Evolutionary conservation across 768 basidiomycete genomes (phyloP).

Genomic region (Zangia roseola): DNA sequence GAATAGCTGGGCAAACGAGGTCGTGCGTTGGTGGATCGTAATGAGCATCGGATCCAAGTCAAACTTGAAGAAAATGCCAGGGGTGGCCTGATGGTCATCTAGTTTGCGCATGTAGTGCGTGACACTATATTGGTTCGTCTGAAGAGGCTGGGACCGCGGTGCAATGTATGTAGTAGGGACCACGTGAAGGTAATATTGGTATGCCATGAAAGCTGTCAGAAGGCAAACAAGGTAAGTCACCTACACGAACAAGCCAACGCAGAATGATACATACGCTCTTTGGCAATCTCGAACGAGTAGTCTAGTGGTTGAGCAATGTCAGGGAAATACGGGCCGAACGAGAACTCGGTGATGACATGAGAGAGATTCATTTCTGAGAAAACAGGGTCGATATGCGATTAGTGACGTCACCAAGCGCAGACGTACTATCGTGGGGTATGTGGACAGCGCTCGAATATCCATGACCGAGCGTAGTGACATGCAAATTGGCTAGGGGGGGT

Average conservation of each 20-base stretch:
- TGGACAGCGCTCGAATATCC: constrained; percentile 88
- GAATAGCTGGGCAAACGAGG: constrained; percentile 73
- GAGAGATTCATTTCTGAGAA: constrained; percentile 89
- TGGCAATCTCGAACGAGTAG: constrained; percentile 75
- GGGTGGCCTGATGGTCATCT: constrained; percentile 73
- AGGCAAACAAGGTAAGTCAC: not conserved
- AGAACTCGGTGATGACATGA: constrained; percentile 95
- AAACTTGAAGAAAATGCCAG: constrained; percentile 98
- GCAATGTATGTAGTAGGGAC: constrained; percentile 94
- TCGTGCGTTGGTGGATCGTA: constrained; percentile 86
- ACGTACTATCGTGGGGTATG: constrained; percentile 81
- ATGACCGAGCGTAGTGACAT: constrained; percentile 93
- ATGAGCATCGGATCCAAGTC: constrained; percentile 90
- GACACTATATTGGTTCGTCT: constrained; percentile 89
- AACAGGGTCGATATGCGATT: not conserved
- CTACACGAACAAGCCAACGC: not conserved
- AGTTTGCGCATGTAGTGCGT: constrained; percentile 85
- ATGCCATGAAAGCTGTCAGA: constrained; percentile 74
- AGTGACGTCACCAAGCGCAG: not conserved
- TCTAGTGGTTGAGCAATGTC: constrained; percentile 94
- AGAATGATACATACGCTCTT: constrained; percentile 47
- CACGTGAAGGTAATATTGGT: constrained; percentile 93
- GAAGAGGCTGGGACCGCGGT: constrained; percentile 58
- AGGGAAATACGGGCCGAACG: constrained; percentile 95
- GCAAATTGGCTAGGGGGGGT: constrained; percentile 69